Evolutionary conservation across 2,329 filamentous ascomycete genomes (phyloP).

Genomic region (Alternaria sp.): DNA sequence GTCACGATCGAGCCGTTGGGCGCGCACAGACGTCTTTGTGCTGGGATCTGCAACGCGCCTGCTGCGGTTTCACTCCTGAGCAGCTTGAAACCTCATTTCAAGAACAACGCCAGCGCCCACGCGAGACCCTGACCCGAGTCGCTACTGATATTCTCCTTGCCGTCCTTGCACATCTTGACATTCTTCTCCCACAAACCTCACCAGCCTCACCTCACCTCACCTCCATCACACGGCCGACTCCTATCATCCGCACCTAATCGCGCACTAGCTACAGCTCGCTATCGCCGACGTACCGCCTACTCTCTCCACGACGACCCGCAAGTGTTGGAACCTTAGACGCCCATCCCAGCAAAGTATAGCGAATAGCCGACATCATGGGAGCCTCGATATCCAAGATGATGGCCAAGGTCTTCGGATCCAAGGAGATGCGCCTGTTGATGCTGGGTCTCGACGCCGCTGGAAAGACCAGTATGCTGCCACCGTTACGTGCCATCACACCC

Average conservation of each 20-base stretch:
- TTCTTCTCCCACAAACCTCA: not conserved
- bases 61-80: constrained; percentile 19
- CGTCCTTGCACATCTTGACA: not conserved
- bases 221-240: not conserved
- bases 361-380: constrained; percentile 74
- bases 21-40: constrained; percentile 10
- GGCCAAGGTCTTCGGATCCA: constrained; percentile 98
- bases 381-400: constrained; percentile 91
- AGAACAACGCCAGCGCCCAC: constrained; percentile 10
- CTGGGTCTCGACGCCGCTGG: constrained; percentile 95
- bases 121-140: constrained; percentile 6
- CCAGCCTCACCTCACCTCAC: not conserved
- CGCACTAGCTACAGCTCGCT: constrained; percentile 4
- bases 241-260: constrained; percentile 5
- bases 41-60: constrained; percentile 15
- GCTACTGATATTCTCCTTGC: constrained; percentile 2
- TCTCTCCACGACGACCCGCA: not conserved
- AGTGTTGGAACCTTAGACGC: not conserved
- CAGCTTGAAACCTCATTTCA: constrained; percentile 18
- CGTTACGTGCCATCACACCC: not conserved
- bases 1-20: constrained; percentile 14
- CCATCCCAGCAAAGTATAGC: constrained; percentile 4
- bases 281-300: constrained; percentile 1
- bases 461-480: constrained; percentile 75
- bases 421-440: constrained; percentile 99